Evolutionary conservation across 495 filamentous ascomycete genomes (phyloP).

Genomic region (Annulohypoxylon nitens): DNA sequence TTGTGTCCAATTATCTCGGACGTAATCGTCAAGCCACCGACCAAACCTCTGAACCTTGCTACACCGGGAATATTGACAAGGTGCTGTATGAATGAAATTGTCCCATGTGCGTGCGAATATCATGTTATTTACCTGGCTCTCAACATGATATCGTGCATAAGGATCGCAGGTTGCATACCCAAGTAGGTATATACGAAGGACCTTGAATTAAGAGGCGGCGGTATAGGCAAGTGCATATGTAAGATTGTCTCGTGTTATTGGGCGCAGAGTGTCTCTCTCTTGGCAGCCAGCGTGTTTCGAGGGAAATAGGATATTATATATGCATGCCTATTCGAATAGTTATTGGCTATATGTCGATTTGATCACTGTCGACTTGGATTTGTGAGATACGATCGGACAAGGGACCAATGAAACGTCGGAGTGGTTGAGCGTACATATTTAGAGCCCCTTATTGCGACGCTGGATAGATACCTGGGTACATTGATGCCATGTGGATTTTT

Average conservation of each 20-base stretch:
- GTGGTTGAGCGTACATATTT: neutral
- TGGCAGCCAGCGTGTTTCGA: neutral
- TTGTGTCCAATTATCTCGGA: neutral
- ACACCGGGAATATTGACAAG: neutral
- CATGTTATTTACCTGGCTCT: too few relatives aligned
- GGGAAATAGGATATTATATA: neutral
- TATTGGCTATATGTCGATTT: neutral
- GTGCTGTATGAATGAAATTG: too few relatives aligned
- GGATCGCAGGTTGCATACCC: neutral
- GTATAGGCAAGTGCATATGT: neutral
- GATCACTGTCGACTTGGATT: constrained; percentile 2
- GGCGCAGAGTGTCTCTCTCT: neutral
- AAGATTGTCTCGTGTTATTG: constrained; percentile 8
- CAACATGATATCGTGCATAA: neutral
- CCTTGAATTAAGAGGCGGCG: neutral
- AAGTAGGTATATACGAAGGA: neutral
- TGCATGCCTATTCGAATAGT: neutral
- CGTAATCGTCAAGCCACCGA: neutral
- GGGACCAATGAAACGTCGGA: constrained; percentile 11
- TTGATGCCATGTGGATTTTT: neutral
- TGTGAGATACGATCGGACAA: constrained; percentile 8
- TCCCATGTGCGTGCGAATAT: too few relatives aligned
- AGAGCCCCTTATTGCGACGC: neutral
- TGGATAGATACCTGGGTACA: constrained; percentile 4
- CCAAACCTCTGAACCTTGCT: neutral